These are phyloP conservation scores for Pseudogymnoascus destructans DNA, from an alignment of 2,329 filamentous ascomycete genomes.

Conservation along the genomic window DNA sequence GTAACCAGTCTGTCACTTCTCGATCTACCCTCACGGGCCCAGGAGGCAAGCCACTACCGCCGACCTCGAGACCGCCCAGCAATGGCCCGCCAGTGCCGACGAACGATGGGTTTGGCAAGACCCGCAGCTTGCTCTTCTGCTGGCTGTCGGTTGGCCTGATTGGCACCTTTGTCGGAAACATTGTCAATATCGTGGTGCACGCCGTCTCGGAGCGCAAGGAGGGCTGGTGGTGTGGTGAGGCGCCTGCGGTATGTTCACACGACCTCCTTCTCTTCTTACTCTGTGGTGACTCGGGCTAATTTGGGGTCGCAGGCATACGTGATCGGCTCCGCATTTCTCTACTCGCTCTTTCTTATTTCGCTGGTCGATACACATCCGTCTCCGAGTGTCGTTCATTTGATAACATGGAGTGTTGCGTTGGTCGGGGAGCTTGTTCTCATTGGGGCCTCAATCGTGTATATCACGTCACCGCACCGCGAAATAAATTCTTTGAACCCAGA, in stretches of 20 bases:
- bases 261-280: background rate
- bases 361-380: slow-evolving; percentile 72
- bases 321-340: slow-evolving; percentile 73
- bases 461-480: slow-evolving; percentile 52
- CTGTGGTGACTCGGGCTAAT: background rate
- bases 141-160: slow-evolving; percentile 60
- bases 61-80: slow-evolving; percentile 36
- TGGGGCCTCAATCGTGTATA: slow-evolving; percentile 52
- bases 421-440: slow-evolving; percentile 62
- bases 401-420: slow-evolving; percentile 66
- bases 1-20: slow-evolving; percentile 30
- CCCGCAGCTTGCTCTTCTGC: slow-evolving; percentile 49
- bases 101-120: slow-evolving; percentile 30
- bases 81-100: slow-evolving; percentile 36
- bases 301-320: slow-evolving; percentile 57
- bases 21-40: slow-evolving; percentile 49
- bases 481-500: slow-evolving; percentile 32
- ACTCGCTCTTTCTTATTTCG: slow-evolving; percentile 73
- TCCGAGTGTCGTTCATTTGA: slow-evolving; percentile 65
- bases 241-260: slow-evolving; percentile 50
- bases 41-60: slow-evolving; percentile 72
- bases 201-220: slow-evolving; percentile 52
- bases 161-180: slow-evolving; percentile 63
- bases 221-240: slow-evolving; percentile 73
- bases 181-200: slow-evolving; percentile 59